Evolutionary conservation across 345 rosid genomes (phyloP), one percentile per base, ranked within the genome.

Genomic region (Hypericum perforatum): DNA sequence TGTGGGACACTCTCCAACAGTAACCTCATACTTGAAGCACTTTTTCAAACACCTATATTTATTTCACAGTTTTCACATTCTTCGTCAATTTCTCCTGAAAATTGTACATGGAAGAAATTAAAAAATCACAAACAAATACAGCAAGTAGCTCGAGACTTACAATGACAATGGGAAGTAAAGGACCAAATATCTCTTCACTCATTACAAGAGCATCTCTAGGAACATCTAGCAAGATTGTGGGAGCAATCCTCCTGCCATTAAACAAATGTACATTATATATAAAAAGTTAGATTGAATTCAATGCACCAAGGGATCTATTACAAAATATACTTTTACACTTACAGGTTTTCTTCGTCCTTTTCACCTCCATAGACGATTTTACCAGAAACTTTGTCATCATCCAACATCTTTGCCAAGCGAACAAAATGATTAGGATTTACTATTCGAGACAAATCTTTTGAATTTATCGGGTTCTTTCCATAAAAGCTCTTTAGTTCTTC

Each of bases 121-220:
- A 11, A 6, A 39, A 63, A 3, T 39, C 38, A 29, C 13, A 5
- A 60, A 13, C 9, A 38, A 15, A 43, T 61, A 45, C n/a, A 48
- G 8, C 3, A 5, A 10, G 45, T 32, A 9, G 43, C 29, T 56
- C 37, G n/a, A 57, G 52, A 58, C 65, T 14, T 76, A 92, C 97
- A 38, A 63, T 70, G 59, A 85, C 45, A 60, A 92, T 77, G 56
- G 98, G 98, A 69, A 92, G 97, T 65, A 92, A 63, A 14, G 98
- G 98, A 47, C 98, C 98, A 73, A 88, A 92, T 48, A 92, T 88
- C 75, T 88, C 98, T 57, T 92, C 95, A 11, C 54, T 76, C 98
- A 92, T 92, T 41, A 88, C 80, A 64, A 74, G 41, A 67, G 97
- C 80, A 62, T 88, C 79, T 54, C 16, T 61, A 0, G 98, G 94